Conservation (phyloP, 75 land plant species). For the Pinus albicaulis region DNA sequence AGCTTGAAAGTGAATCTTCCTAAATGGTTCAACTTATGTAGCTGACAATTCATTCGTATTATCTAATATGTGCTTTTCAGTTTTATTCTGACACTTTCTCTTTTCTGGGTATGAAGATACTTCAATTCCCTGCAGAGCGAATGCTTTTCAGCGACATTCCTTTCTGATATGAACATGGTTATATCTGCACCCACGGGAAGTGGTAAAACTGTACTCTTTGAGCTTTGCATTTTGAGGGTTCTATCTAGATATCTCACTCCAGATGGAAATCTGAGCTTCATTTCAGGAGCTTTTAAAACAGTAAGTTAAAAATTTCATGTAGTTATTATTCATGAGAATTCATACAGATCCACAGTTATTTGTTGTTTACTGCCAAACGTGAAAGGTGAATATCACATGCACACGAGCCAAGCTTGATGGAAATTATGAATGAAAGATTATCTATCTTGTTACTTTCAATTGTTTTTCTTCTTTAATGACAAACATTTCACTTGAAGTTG, state of each 20-base stretch:
- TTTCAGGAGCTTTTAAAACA: slow-evolving; percentile 74
- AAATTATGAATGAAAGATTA: not conserved
- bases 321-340: not conserved
- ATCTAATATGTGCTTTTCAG: not conserved
- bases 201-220: slow-evolving; percentile 97
- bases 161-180: slow-evolving; percentile 84
- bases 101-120: slow-evolving; percentile 48
- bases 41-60: not conserved
- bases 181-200: slow-evolving; percentile 98
- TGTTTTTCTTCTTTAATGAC: not conserved
- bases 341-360: not conserved
- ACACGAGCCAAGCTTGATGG: not conserved
- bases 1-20: not conserved
- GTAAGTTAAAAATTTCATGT: slow-evolving; percentile 35
- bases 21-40: not conserved
- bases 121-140: slow-evolving; percentile 99
- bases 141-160: slow-evolving; percentile 73
- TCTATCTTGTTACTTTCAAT: not conserved
- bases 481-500: not conserved
- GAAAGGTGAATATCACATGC: not conserved
- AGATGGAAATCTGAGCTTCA: slow-evolving; percentile 56
- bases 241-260: slow-evolving; percentile 58
- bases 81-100: not conserved
- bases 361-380: not conserved
- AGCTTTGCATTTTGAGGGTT: slow-evolving; percentile 89